A percentile compares a stretch with the other conserved stretches of the same genome.
These are phyloP conservation scores for Trichomonas tenax DNA, from an alignment of 208 protist species.

Conservation along the genomic window DNA sequence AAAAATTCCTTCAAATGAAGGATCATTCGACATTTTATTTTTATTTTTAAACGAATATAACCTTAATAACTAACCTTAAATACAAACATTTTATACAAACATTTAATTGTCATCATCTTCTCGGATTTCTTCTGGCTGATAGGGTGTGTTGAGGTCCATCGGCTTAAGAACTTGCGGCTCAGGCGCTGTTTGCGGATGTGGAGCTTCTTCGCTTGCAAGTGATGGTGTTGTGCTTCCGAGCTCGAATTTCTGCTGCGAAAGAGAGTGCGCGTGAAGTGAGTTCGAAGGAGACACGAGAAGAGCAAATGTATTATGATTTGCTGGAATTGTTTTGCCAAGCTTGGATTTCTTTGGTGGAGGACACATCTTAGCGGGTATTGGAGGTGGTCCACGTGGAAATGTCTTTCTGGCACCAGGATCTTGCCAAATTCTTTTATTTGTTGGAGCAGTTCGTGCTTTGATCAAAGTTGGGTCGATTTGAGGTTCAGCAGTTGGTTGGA, in stretches of 20 bases:
- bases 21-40: neutral
- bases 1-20: neutral
- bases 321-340: neutral
- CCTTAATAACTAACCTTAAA: neutral
- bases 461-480: neutral
- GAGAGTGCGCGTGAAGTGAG: neutral
- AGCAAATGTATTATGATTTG: neutral
- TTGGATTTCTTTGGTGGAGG: neutral
- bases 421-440: neutral
- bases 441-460: neutral
- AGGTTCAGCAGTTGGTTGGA: neutral
- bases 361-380: neutral
- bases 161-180: neutral
- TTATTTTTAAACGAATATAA: neutral
- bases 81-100: neutral
- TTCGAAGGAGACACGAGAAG: neutral
- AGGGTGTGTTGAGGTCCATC: neutral
- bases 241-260: neutral
- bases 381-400: neutral
- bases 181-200: neutral
- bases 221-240: neutral
- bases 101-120: neutral
- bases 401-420: neutral
- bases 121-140: neutral
- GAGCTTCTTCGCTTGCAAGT: neutral